Evolutionary conservation across 805 yeast species (phyloP).

Genomic region (Metschnikowia corniflorae): DNA sequence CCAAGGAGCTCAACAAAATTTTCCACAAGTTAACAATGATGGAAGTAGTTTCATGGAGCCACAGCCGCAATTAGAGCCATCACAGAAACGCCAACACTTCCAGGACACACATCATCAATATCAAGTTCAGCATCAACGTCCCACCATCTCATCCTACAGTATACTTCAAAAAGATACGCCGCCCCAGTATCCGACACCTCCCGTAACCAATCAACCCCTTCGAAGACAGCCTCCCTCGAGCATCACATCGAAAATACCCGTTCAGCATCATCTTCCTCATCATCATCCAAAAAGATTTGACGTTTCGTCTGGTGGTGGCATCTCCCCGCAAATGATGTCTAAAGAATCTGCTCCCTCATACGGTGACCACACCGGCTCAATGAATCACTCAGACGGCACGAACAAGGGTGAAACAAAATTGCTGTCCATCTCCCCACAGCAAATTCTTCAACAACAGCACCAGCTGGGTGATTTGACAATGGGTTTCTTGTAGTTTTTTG

Average conservation of each 20-base stretch:
- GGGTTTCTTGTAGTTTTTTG: conserved; percentile 27
- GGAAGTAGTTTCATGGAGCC: too few species aligned
- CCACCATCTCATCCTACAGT: conserved; percentile 6
- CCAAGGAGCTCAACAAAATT: too few species aligned
- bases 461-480: conserved; percentile 16
- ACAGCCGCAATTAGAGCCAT: too few species aligned
- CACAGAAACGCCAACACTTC: too few species aligned
- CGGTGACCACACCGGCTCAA: too few species aligned
- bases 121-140: too few species aligned
- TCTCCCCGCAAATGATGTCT: conserved; percentile 17
- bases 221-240: conserved; percentile 5
- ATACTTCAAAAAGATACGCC: conserved; percentile 5
- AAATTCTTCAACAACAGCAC: conserved; percentile 32
- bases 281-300: conserved; percentile 12
- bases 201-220: conserved; percentile 3
- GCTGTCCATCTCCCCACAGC: conserved; percentile 37
- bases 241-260: conserved; percentile 6
- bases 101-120: too few species aligned
- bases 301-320: conserved; percentile 9
- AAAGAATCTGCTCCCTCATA: conserved; percentile 13
- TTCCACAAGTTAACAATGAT: too few species aligned
- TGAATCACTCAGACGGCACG: too few species aligned
- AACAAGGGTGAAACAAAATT: conserved; percentile 1
- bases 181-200: conserved; percentile 8
- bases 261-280: conserved; percentile 10